Percentiles rank a stretch among this genome's conserved stretches.
These are phyloP conservation scores for Bertia moriformis DNA, from an alignment of 2,329 filamentous ascomycete genomes.

Conservation along the genomic window DNA sequence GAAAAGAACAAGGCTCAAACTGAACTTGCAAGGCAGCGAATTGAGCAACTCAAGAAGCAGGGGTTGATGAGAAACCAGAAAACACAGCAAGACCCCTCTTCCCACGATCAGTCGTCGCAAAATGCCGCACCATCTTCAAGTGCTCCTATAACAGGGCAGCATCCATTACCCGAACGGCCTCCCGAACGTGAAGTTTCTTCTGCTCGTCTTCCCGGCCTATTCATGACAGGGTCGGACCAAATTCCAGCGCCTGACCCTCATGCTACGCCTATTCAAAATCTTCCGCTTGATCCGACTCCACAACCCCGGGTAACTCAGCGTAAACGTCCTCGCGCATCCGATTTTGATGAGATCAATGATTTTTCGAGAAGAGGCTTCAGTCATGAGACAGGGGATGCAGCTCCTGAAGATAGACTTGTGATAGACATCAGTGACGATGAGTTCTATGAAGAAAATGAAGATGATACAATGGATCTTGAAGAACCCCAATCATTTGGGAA, in stretches of 20 bases:
- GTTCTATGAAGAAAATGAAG: neutral
- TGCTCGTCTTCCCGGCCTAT: neutral
- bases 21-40: neutral
- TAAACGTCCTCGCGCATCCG: neutral
- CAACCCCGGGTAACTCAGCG: neutral
- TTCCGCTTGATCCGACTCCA: neutral
- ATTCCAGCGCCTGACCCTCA: neutral
- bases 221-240: neutral
- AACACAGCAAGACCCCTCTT: neutral
- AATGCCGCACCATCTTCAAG: neutral
- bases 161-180: neutral
- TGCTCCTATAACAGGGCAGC: neutral
- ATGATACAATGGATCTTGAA: neutral
- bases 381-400: neutral
- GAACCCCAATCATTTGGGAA: too few species aligned
- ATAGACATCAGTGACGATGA: constrained; percentile 1
- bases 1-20: neutral
- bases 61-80: neutral
- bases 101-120: neutral
- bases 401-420: neutral
- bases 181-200: neutral
- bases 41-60: constrained; percentile 1
- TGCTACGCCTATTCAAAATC: neutral
- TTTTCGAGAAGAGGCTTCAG: neutral
- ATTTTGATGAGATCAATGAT: neutral